Evolutionary conservation across 352 stramenopile genomes (phyloP), one percentile per base, ranked within the genome.

Genomic region (Thalassiosira allenii): DNA sequence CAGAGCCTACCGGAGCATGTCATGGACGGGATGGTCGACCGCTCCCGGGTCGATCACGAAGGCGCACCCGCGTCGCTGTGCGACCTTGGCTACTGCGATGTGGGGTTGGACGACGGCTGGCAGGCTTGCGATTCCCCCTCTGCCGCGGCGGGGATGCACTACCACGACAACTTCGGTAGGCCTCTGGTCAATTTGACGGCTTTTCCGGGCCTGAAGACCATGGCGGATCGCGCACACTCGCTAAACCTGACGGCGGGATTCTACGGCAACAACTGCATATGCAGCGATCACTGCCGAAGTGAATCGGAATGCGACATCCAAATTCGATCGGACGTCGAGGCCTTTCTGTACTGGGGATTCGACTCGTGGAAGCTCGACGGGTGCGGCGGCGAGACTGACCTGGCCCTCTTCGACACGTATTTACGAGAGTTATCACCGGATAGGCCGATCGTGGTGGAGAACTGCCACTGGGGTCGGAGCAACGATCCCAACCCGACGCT

Each of bases 221-320:
- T 90, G 75, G 83, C 69, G 23, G 40, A 77, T 22, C 43, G 84
- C 37, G 77, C 79, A 32, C 81, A 90, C 61, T 37, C n/a, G 20
- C 67, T 88, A 11, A 75, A 78, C 37, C 56, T 91, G 52, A 87
- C 58, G 25, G 81, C 79, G 40, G 84, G 81, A 25, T 89, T 74
- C 66, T 91, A 91, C 70, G 57, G 51, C 17, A 91, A 91, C 64
- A 89, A 89, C 63, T 91, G 84, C 74, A 80, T 88, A 9, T 90
- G 84, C 61, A 64, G n/a, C 8, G 84, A 90, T 32, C 32, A 62
- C 1, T 81, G 62, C 66, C 23, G 43, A 9, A 65, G 64, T 37
- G 34, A 79, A 3, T 52, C 61, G 9, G 65, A 84, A 17, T 90
- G 78, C 53, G 43, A 79, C n/a, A 49, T 79, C 2, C 70, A 79